A percentile compares a stretch with the other conserved stretches of the same genome.
Conservation (phyloP, 768 basidiomycete species). For the Lactarius quietus region DNA sequence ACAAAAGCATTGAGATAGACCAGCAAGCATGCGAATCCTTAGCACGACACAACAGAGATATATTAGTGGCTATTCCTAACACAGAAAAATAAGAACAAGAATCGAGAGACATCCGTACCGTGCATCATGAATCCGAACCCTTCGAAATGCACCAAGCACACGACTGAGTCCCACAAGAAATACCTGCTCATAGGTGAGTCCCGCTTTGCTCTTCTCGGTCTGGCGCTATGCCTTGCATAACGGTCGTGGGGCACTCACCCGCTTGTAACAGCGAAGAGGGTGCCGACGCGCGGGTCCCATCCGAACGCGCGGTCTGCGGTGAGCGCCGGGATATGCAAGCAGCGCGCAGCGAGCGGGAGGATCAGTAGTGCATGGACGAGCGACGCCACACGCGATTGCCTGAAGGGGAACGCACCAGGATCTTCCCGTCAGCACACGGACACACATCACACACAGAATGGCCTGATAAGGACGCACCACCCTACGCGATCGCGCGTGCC, state of each 20-base stretch:
- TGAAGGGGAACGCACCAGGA: slow-evolving; percentile 30
- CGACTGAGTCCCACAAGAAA: slow-evolving; percentile 82
- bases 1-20: slow-evolving; percentile 74
- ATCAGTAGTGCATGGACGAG: slow-evolving; percentile 68
- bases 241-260: slow-evolving; percentile 46
- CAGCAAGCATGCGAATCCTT: slow-evolving; percentile 58
- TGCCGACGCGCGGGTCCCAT: slow-evolving; percentile 57
- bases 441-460: not conserved
- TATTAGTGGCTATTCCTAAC: not conserved
- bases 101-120: slow-evolving; percentile 37
- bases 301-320: slow-evolving; percentile 69
- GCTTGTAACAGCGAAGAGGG: slow-evolving; percentile 62
- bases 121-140: slow-evolving; percentile 77
- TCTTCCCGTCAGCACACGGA: not conserved
- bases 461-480: slow-evolving; percentile 8
- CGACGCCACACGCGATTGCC: slow-evolving; percentile 70
- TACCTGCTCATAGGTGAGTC: slow-evolving; percentile 52
- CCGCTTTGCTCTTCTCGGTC: not conserved
- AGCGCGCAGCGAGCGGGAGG: slow-evolving; percentile 57
- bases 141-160: slow-evolving; percentile 62
- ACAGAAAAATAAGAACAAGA: no score
- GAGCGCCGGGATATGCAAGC: slow-evolving; percentile 46
- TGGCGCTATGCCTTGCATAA: not conserved
- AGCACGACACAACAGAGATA: not conserved
- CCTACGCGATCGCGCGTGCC: slow-evolving; percentile 1